Conservation (phyloP, 2,329 filamentous ascomycete species). For the Alternaria metachromatica region DNA sequence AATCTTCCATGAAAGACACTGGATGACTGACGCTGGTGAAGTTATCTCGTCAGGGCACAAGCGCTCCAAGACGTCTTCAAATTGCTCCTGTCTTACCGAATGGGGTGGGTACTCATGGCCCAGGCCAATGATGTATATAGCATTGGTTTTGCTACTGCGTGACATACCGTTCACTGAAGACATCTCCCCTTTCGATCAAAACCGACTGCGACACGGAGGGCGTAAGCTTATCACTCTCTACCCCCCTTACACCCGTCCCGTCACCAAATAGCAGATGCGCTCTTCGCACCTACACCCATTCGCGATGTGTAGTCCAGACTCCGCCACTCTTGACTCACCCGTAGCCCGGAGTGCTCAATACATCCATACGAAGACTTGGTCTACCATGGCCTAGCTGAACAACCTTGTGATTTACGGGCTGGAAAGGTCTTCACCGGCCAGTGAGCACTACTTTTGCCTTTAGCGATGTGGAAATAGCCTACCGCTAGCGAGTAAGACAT, state of each 20-base stretch:
- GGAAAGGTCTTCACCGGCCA: background rate
- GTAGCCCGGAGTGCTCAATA: background rate
- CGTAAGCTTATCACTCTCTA: background rate
- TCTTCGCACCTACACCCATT: background rate
- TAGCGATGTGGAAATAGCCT: background rate
- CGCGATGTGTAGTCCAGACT: background rate
- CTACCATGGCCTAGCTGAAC: background rate
- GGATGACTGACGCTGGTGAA: constrained; percentile 16
- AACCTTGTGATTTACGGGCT: background rate
- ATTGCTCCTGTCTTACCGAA: constrained; percentile 19
- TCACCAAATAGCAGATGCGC: background rate
- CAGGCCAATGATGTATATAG: constrained; percentile 25
- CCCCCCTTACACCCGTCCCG: background rate
- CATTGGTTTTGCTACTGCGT: background rate
- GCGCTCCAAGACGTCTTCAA: constrained; percentile 10
- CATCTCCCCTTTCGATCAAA: background rate
- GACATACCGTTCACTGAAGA: background rate
- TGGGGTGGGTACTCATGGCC: constrained; percentile 26
- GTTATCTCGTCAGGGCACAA: constrained; percentile 17
- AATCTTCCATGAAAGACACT: background rate
- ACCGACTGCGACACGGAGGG: background rate
- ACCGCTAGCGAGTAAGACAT: background rate
- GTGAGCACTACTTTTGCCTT: background rate
- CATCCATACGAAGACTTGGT: background rate
- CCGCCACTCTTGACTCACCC: background rate